Evolutionary conservation across 2,329 filamentous ascomycete genomes (phyloP).

Genomic region (Chaetomiaceae sp.): DNA sequence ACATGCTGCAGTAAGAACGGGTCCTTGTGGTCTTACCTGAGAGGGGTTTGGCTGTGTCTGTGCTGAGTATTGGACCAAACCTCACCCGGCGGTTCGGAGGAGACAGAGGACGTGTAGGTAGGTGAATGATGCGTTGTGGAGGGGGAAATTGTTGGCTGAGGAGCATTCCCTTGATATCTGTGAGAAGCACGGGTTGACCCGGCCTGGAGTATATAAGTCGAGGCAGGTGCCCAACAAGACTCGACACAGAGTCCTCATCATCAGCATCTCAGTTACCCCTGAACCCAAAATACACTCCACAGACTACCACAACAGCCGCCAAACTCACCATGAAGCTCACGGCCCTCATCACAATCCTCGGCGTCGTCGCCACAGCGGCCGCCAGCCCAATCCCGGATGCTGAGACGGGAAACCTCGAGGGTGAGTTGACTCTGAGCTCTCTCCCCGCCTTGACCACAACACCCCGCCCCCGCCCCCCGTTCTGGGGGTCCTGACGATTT

Average conservation of each 20-base stretch:
- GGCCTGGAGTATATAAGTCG: no score
- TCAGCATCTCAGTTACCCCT: no score
- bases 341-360: background rate
- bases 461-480: background rate
- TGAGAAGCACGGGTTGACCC: no score
- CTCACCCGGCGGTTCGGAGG: background rate
- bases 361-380: background rate
- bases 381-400: background rate
- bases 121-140: no score
- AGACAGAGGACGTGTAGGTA: background rate
- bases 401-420: background rate
- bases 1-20: background rate
- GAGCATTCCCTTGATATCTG: no score
- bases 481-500: background rate
- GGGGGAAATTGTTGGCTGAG: no score
- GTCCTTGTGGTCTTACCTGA: background rate
- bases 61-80: background rate
- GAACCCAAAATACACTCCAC: background rate
- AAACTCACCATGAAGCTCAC: background rate
- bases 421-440: background rate
- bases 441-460: no score
- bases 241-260: no score
- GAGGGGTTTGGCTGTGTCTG: background rate
- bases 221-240: no score
- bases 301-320: background rate